Conservation (phyloP, 2,329 filamentous ascomycete species). For the Alternaria conjuncta region DNA sequence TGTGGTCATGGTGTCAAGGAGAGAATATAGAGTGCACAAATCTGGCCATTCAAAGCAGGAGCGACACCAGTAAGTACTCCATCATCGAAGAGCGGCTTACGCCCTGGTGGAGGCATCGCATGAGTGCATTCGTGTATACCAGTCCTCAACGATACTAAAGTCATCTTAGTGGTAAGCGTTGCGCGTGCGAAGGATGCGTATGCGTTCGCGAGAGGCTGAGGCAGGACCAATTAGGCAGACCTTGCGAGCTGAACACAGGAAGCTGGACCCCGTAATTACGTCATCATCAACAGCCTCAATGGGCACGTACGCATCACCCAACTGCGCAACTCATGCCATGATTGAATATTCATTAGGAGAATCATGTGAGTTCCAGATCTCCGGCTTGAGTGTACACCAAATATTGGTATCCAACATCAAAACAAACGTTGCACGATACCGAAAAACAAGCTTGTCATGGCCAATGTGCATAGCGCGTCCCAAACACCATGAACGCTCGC, state of each 20-base stretch:
- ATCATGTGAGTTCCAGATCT: neutral
- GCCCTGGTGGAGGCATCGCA: neutral
- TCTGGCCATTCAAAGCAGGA: neutral
- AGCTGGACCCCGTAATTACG: neutral
- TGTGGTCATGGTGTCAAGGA: neutral
- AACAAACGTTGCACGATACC: neutral
- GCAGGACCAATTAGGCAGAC: neutral
- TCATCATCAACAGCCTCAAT: neutral
- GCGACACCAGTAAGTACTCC: neutral
- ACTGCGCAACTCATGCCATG: neutral
- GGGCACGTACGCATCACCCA: neutral
- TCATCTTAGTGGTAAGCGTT: neutral
- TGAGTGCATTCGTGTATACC: neutral
- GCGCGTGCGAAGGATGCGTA: neutral
- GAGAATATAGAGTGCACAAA: neutral
- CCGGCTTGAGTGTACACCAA: neutral
- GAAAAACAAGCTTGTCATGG: neutral
- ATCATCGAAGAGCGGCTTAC: neutral
- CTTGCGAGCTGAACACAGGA: neutral
- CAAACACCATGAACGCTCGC: too few relatives aligned
- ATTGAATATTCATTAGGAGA: neutral
- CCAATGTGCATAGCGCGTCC: neutral
- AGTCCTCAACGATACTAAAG: neutral
- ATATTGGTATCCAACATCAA: neutral
- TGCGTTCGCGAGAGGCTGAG: neutral